These are phyloP conservation scores for Cornus suecica DNA, from an alignment of 148 eudicot species.

Conservation along the genomic window DNA sequence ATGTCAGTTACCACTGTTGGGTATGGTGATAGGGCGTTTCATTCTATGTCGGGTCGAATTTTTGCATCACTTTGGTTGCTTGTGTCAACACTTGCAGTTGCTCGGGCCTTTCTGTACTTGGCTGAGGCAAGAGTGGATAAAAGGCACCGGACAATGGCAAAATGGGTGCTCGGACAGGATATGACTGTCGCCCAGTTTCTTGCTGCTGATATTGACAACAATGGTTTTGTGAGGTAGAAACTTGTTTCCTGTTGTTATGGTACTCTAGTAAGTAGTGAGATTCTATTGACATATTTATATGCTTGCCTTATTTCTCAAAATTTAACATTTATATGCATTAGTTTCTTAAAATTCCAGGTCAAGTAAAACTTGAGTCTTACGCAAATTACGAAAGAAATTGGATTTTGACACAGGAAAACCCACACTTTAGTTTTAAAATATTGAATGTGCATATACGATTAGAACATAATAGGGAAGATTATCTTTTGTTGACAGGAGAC, in stretches of 20 bases:
- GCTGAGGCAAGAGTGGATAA: conserved; percentile 95
- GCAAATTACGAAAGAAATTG: too few relatives aligned
- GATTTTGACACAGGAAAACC: not conserved
- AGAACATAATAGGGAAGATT: not conserved
- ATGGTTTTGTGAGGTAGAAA: conserved; percentile 81
- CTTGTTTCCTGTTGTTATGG: not conserved
- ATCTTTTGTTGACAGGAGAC: not conserved
- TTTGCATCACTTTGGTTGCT: conserved; percentile 96
- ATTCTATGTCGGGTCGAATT: conserved; percentile 64
- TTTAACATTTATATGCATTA: not conserved
- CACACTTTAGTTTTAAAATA: not conserved
- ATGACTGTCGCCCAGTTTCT: conserved; percentile 90
- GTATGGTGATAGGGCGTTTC: conserved; percentile 87
- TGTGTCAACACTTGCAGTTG: conserved; percentile 93
- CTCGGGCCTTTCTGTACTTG: conserved; percentile 92
- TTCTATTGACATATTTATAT: not conserved
- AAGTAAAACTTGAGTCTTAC: too few relatives aligned
- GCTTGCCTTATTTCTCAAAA: not conserved
- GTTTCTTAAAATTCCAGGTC: too few relatives aligned
- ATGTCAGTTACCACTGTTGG: conserved; percentile 98
- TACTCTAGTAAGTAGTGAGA: not conserved
- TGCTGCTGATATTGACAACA: conserved; percentile 90
- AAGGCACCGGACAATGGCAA: conserved; percentile 75
- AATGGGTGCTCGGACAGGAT: conserved; percentile 89
- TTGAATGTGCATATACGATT: not conserved